These are phyloP conservation scores for Fusarium sp. DNA, from an alignment of 2,329 filamentous ascomycete genomes.

Conservation along the genomic window DNA sequence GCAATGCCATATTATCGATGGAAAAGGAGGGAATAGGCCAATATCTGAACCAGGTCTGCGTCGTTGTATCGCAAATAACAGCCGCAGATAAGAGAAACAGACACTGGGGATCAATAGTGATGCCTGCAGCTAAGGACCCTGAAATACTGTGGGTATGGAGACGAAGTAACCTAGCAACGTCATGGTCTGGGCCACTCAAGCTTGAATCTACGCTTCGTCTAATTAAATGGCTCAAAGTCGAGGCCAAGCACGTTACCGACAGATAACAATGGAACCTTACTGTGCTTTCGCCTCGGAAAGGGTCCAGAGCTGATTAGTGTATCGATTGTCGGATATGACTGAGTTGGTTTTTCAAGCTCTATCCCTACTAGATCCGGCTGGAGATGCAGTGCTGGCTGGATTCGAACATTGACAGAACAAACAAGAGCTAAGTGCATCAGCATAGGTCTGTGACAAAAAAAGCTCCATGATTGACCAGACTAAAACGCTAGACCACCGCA, in stretches of 20 bases:
- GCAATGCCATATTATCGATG: not conserved
- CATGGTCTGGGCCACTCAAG: not conserved
- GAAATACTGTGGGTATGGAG: not conserved
- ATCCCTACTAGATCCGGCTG: not conserved
- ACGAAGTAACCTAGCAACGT: not conserved
- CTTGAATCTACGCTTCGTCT: not conserved
- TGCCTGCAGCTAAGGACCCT: not conserved
- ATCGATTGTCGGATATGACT: not conserved
- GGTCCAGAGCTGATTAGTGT: not conserved
- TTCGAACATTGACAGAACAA: not conserved
- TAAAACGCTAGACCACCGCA: not conserved
- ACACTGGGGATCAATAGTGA: not conserved
- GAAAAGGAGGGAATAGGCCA: not conserved
- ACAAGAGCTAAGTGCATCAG: not conserved
- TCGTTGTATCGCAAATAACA: no score
- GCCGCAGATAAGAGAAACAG: not conserved
- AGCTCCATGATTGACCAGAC: no score
- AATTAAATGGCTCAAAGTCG: constrained; percentile 10
- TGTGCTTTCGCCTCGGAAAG: not conserved
- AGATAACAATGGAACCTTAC: not conserved
- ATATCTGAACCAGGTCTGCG: no score
- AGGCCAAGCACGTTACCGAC: not conserved
- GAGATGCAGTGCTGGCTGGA: not conserved
- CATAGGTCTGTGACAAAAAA: not conserved
- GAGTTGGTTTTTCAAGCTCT: not conserved